These are phyloP conservation scores for Elsinoe batatas DNA, from an alignment of 2,329 filamentous ascomycete genomes.

Conservation along the genomic window DNA sequence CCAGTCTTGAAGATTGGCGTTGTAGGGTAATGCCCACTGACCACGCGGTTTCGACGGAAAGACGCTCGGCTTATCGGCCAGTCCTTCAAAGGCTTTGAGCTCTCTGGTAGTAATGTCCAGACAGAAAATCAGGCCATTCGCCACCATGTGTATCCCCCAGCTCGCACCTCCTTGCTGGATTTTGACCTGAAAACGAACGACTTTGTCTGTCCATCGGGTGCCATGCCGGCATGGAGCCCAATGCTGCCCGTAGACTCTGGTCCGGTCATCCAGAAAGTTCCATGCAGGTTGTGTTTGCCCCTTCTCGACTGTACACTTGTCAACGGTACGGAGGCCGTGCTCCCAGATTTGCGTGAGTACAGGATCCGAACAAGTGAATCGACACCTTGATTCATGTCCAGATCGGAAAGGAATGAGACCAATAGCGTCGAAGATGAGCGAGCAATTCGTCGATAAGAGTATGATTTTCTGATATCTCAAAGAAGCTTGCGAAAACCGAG, in stretches of 20 bases:
- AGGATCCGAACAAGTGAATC: neutral
- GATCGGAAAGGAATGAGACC: neutral
- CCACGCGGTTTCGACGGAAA: neutral
- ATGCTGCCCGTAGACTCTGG: neutral
- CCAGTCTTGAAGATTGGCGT: neutral
- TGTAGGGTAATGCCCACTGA: neutral
- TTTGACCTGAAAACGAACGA: neutral
- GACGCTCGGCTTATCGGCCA: neutral
- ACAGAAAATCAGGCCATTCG: neutral
- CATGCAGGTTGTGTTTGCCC: neutral
- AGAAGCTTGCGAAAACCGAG: neutral
- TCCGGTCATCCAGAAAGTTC: neutral
- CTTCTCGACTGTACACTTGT: constrained; percentile 1
- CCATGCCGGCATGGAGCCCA: neutral
- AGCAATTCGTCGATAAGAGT: neutral
- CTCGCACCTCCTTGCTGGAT: neutral
- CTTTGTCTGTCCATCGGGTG: neutral
- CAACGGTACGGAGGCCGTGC: neutral
- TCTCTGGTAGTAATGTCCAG: neutral
- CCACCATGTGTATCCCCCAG: neutral
- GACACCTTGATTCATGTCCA: neutral
- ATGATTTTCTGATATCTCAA: neutral
- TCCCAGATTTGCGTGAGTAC: neutral
- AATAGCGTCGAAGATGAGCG: neutral
- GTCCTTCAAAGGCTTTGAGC: neutral